phyloP scores from a whole-genome alignment of 805 yeast species.

The Wickerhamomyces bovis region DNA sequence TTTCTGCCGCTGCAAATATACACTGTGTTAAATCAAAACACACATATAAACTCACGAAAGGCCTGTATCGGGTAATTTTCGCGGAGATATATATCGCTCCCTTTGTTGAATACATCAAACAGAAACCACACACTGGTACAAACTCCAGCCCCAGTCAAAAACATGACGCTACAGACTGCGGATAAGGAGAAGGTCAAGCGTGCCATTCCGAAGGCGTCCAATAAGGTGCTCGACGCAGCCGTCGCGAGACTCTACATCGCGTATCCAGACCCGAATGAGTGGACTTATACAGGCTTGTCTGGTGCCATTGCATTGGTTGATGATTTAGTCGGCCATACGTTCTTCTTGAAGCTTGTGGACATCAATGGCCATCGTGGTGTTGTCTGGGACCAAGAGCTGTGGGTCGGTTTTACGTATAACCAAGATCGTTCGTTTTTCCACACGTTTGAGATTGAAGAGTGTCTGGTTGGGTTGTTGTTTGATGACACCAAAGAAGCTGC shows the following conservation, averaged over 20 bases:
- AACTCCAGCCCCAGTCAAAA: background rate
- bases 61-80: background rate
- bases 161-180: constrained; percentile 35
- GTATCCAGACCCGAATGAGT: constrained; percentile 70
- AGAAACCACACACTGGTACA: background rate
- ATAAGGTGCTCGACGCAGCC: constrained; percentile 84
- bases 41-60: no score
- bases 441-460: constrained; percentile 88
- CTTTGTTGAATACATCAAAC: background rate
- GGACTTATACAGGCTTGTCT: constrained; percentile 83
- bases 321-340: constrained; percentile 91
- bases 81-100: background rate
- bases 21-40: no score
- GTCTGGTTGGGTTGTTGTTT: constrained; percentile 79
- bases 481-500: constrained; percentile 87
- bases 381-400: constrained; percentile 95
- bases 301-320: constrained; percentile 89
- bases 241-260: constrained; percentile 88
- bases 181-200: constrained; percentile 91
- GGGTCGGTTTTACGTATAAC: constrained; percentile 79
- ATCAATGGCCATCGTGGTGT: constrained; percentile 79
- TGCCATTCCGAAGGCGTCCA: constrained; percentile 80
- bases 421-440: constrained; percentile 96
- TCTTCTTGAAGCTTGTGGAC: constrained; percentile 85
- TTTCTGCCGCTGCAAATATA: no score